Base-by-base conservation (phyloP, 306 rosid species). In the Clitoria ternatea region DNA sequence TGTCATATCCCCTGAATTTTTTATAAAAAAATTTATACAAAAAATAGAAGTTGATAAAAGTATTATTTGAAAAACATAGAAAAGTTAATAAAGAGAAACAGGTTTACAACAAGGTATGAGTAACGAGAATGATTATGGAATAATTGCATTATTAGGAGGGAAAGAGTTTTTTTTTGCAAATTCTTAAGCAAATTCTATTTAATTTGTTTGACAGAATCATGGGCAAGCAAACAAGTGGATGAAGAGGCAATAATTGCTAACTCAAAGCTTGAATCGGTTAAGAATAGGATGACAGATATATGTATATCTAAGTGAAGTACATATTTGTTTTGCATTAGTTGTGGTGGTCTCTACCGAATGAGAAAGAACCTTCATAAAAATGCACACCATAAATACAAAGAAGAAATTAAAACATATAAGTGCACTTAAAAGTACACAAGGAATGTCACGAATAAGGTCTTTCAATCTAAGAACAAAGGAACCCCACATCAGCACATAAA, bases 41-140 rank as follows among this genome's bases (percentile, higher is more conserved):
- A n/a, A n/a, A n/a, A n/a, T n/a, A n/a, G n/a, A n/a, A n/a, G n/a
- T 0, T 29, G 40, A 44, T 27, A 40, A 44, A 70, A 39, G 33
- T 23, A 40, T 17, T 10, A 70, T 6, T 37, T 6, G 14, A 20
- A 37, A 37, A 3, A 27, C 4, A 19, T n/a, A 23, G 14, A 22
- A 27, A 23, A 48, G 30, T n/a, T n/a, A n/a, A 8, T 69, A 85
- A 87, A 80, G 81, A 39, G 54, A 29, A 65, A 11, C 0, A 57
- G 65, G 83, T 83, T 83, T 76, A 83, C 76, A 77, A 90, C 74
- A 72, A 80, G 76, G 73, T 57, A 8, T 68, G 60, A 80, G 77
- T 74, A 59, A 32, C 69, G 74, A 80, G 83, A 89, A 87, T 87
- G 88, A 92, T 92, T 81, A 78, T 42, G 77, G 27, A 48, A 92